Evolutionary conservation across 169 alveolate species (phyloP), one percentile per base, ranked within the genome.

Genomic region (Plasmodium inui): DNA sequence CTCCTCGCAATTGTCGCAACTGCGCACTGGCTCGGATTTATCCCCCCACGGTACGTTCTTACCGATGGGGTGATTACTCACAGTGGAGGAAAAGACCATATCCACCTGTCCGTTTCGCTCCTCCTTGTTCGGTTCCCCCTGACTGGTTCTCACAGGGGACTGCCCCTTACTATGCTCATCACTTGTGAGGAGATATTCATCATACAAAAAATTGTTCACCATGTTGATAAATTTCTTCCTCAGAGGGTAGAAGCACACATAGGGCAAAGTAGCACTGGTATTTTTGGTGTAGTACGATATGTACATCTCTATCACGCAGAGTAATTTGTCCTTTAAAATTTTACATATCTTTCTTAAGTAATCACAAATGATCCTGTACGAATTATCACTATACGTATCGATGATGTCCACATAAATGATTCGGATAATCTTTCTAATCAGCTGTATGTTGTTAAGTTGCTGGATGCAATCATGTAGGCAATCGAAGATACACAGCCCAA

Each of bases 261-360:
- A 91, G 14, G 95, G 95, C 10, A 91, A 81, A 22, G n/a, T 19
- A 12, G 53, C 17, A 53, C 12, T 30, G 3, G 39, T 28, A 78
- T 91, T 91, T 81, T 91, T 91, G 32, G 95, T 91, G 46, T 91
- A 91, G 5, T 91, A 91, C 2, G 95, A 91, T n/a, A 91, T 91
- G 34, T 91, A 82, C 71, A 91, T 71, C 74, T 91, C 95, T 41
- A 91, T 72, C 17, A 82, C 84, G 74, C 82, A 76, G 46, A 91
- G 41, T 30, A 91, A 26, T 71, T 90, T 91, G 4, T 91, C 95
- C 30, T 91, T 91, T 55, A 91, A 53, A 17, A 46, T 81, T 30
- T 32, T 44, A 70, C 92, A 67, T 14, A 91, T 70, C 26, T 72
- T 72, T 91, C 30, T 91, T 46, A 91, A 82, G 83, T 81, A 91